These are phyloP conservation scores for Cryomyces minteri DNA, from an alignment of 495 filamentous ascomycete species.

Conservation along the genomic window DNA sequence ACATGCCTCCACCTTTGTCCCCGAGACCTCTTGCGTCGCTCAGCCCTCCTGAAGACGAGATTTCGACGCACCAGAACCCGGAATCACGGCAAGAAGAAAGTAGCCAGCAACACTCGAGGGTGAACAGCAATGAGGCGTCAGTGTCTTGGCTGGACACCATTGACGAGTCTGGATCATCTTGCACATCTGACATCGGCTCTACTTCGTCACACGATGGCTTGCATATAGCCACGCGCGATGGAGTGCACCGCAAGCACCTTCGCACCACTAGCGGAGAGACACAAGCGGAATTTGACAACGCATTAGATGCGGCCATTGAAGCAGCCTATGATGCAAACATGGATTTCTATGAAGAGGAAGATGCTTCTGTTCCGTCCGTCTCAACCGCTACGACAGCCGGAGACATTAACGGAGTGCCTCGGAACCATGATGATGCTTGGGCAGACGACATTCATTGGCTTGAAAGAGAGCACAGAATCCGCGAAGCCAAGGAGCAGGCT, in stretches of 20 bases:
- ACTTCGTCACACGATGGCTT: constrained; percentile 45
- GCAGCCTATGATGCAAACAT: constrained; percentile 89
- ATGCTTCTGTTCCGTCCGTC: neutral
- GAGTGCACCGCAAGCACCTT: constrained; percentile 43
- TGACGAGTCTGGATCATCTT: constrained; percentile 74
- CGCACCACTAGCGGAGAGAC: constrained; percentile 53
- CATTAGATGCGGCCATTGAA: constrained; percentile 87
- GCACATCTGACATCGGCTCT: constrained; percentile 62
- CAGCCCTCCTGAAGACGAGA: constrained; percentile 3
- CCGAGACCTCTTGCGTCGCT: constrained; percentile 29
- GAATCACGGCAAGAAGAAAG: neutral
- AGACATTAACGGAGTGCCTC: neutral
- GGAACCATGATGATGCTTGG: constrained; percentile 3
- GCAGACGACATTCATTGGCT: constrained; percentile 43
- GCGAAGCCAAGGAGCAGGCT: constrained; percentile 8
- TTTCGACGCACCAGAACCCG: neutral
- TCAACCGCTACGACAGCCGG: neutral
- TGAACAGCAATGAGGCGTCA: constrained; percentile 43
- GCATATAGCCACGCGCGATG: no score
- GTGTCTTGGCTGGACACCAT: constrained; percentile 94
- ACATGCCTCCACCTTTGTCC: constrained; percentile 50
- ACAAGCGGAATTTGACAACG: constrained; percentile 87
- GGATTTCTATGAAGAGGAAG: constrained; percentile 44
- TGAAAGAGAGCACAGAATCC: constrained; percentile 27
- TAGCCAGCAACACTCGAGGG: neutral